Percentiles rank a stretch among this genome's conserved stretches.
phyloP scores from a whole-genome alignment of 345 rosid species.

The Salix viminalis region DNA sequence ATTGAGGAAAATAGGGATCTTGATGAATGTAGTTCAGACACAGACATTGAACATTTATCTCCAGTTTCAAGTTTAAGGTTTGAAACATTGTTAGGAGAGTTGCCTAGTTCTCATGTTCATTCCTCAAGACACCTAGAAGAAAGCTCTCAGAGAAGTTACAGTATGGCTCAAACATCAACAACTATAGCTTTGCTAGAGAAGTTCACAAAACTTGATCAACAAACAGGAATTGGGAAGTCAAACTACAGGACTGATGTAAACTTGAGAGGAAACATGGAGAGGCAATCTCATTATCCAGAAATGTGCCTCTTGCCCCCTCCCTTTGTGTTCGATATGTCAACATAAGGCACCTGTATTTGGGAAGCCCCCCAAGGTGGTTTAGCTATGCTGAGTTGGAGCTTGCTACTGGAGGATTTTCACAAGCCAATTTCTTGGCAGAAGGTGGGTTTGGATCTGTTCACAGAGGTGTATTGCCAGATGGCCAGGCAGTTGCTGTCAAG shows the following conservation, averaged over 20 bases:
- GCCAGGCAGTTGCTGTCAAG: constrained; percentile 98
- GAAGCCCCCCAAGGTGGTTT: constrained; percentile 89
- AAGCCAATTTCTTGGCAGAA: constrained; percentile 95
- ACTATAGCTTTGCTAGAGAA: constrained; percentile 40
- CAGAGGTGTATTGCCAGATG: constrained; percentile 91
- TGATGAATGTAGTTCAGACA: constrained; percentile 69
- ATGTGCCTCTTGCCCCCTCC: constrained; percentile 89
- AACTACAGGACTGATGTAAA: constrained; percentile 51
- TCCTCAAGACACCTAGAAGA: constrained; percentile 48
- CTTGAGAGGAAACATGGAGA: constrained; percentile 78
- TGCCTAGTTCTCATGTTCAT: constrained; percentile 45
- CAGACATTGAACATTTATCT: constrained; percentile 73
- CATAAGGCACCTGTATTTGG: constrained; percentile 97
- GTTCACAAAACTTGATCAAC: constrained; percentile 45
- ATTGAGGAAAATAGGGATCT: constrained; percentile 51
- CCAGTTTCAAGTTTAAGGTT: constrained; percentile 77
- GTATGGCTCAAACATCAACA: constrained; percentile 40
- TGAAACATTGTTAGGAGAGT: constrained; percentile 83
- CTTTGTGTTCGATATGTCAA: constrained; percentile 95
- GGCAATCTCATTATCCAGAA: constrained; percentile 77
- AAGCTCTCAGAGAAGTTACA: constrained; percentile 37
- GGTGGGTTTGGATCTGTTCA: constrained; percentile 99
- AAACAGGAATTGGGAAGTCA: constrained; percentile 50
- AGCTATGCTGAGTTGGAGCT: constrained; percentile 91
- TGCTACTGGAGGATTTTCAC: constrained; percentile 97